A percentile compares a stretch with the other conserved stretches of the same genome.
Conservation (phyloP, 345 rosid genomes). For the Aquilaria sinensis region DNA sequence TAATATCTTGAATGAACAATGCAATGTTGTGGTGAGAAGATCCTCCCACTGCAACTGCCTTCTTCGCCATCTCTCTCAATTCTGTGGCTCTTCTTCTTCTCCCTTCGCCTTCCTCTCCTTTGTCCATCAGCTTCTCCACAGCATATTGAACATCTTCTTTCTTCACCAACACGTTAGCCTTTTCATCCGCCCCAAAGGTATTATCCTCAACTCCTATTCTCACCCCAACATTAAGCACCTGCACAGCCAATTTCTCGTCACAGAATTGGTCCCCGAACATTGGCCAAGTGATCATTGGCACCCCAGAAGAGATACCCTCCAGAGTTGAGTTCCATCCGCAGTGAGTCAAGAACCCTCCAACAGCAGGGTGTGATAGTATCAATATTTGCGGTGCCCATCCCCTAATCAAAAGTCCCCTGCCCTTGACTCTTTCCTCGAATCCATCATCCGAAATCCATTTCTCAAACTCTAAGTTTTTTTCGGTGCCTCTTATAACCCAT, state of each 20-base stretch:
- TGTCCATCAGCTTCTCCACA: slow-evolving; percentile 18
- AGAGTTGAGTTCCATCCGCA: slow-evolving; percentile 33
- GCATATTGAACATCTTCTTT: no score
- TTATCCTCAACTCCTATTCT: slow-evolving; percentile 11
- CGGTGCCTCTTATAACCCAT: no score
- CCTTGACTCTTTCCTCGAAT: slow-evolving; percentile 17
- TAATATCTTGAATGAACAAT: slow-evolving; percentile 19
- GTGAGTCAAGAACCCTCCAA: slow-evolving; percentile 30
- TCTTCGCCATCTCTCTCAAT: slow-evolving; percentile 14
- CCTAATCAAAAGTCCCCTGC: slow-evolving; percentile 17
- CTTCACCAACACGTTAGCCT: slow-evolving; percentile 8
- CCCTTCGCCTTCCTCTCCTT: slow-evolving; percentile 14
- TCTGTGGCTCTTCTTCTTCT: slow-evolving; percentile 23
- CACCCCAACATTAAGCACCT: slow-evolving; percentile 19
- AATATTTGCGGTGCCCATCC: slow-evolving; percentile 30
- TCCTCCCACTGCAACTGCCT: slow-evolving; percentile 25
- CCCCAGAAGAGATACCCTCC: slow-evolving; percentile 18
- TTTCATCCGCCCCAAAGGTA: slow-evolving; percentile 13
- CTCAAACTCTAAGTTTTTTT: slow-evolving; percentile 3
- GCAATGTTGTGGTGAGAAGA: slow-evolving; percentile 20
- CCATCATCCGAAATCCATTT: slow-evolving; percentile 18
- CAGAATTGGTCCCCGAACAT: slow-evolving; percentile 27
- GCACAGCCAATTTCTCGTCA: slow-evolving; percentile 25
- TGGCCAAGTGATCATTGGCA: slow-evolving; percentile 29
- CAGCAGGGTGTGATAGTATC: slow-evolving; percentile 20